Evolutionary conservation across 2,329 filamentous ascomycete species (phyloP), one percentile per base, ranked within the genome.

Genomic region (Juglanconis oblonga): DNA sequence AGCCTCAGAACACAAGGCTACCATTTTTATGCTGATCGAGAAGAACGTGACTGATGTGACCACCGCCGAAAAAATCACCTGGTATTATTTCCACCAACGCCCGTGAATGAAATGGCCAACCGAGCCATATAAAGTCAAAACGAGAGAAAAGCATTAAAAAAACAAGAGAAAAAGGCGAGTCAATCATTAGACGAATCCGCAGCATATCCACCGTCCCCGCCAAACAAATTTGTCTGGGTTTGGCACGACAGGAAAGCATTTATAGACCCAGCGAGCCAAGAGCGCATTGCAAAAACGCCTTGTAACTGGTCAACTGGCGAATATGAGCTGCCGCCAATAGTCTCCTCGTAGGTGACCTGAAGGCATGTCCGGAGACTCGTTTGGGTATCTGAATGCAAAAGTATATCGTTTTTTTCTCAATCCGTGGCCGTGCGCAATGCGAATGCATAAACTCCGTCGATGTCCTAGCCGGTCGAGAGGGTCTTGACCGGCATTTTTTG

Each of bases 81-180:
- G 60, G 60, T 62, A 62, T 62, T 59, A 59, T 56, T 38, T 57
- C 60, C 60, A 38, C 54, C 47, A 62, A 62, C 60, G 60, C 60
- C 60, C 47, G 13, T 57, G 49, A 55, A 59, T 62, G 53, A 56
- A 42, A 62, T 62, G 60, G 57, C 54, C 48, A 55, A 35, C 42
- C 54, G 42, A 56, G 56, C 54, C 50, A 52, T 55, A 60, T 64
- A 64, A 59, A 59, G 61, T 66, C 66, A 67, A 61, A 62, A 63
- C 52, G 62, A 65, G 54, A 63, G 45, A 61, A 63, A 65, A 64
- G 57, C 66, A 68, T 62, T n/a, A n/a, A 63, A 66, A 61, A 57
- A 58, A 54, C 40, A 59, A 51, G 58, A 61, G 62, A 57, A 48
- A 61, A 54, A 44, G 17, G 17, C 17, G 17, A 58, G 51, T 63